Evolutionary conservation across 2,329 filamentous ascomycete genomes (phyloP).

Genomic region (Aspergillus ochraceus): DNA sequence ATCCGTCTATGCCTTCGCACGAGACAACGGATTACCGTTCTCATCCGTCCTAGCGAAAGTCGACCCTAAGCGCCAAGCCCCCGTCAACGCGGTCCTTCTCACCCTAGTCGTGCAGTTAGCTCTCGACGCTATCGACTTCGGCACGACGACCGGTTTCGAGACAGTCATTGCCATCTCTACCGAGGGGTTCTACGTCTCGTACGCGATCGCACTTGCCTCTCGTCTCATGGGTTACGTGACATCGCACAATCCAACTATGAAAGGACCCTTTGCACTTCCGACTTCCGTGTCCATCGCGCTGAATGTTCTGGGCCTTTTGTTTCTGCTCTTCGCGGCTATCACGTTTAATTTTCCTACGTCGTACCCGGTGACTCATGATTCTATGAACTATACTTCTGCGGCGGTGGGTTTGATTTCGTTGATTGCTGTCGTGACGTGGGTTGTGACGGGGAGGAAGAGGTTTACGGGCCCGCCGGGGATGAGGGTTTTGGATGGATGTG

Average conservation of each 20-base stretch:
- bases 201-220: conserved; percentile 55
- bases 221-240: conserved; percentile 51
- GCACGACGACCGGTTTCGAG: conserved; percentile 55
- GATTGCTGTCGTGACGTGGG: conserved; percentile 53
- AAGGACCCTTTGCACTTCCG: conserved; percentile 42
- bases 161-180: conserved; percentile 60
- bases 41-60: conserved; percentile 49
- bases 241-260: conserved; percentile 38
- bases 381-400: conserved; percentile 61
- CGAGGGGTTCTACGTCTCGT: conserved; percentile 60
- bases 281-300: conserved; percentile 46
- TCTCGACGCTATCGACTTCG: conserved; percentile 57
- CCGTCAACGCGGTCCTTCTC: conserved; percentile 51
- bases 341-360: conserved; percentile 58
- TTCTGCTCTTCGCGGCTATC: conserved; percentile 55
- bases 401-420: conserved; percentile 57
- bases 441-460: conserved; percentile 50
- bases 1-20: conserved; percentile 47
- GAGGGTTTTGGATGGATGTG: conserved; percentile 12
- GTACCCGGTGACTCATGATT: conserved; percentile 52
- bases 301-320: conserved; percentile 54
- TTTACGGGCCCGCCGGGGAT: conserved; percentile 50
- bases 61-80: conserved; percentile 47
- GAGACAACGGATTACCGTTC: conserved; percentile 56
- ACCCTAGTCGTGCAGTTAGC: conserved; percentile 52